Evolutionary conservation across 2,329 filamentous ascomycete genomes (phyloP).

Genomic region (Aspergillus sp.): DNA sequence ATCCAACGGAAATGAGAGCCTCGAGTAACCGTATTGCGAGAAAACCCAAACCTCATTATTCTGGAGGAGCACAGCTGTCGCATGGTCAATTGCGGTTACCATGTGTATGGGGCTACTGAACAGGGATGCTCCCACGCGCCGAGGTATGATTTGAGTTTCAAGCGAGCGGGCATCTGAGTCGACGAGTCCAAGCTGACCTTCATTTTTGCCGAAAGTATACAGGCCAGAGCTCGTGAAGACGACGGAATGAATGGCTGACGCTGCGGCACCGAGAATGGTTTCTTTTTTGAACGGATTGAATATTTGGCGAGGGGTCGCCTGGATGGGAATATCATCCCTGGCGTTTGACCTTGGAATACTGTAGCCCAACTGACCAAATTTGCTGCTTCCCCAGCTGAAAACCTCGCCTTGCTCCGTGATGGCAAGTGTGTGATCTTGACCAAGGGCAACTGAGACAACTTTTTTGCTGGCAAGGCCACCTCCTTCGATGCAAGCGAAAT

Average conservation of each 20-base stretch:
- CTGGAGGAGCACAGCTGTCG: conserved; percentile 74
- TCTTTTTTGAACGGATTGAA: conserved; percentile 90
- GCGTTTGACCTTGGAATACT: conserved; percentile 53
- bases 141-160: conserved; percentile 69
- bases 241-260: conserved; percentile 84
- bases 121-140: conserved; percentile 79
- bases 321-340: conserved; percentile 75
- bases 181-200: conserved; percentile 85
- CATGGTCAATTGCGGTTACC: conserved; percentile 81
- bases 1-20: conserved; percentile 72
- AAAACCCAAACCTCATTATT: conserved; percentile 90
- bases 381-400: conserved; percentile 90
- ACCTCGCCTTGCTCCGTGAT: conserved; percentile 79
- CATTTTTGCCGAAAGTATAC: conserved; percentile 92
- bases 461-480: conserved; percentile 64
- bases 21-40: conserved; percentile 91
- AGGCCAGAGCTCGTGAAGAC: conserved; percentile 72
- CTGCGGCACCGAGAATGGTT: conserved; percentile 67
- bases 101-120: conserved; percentile 63
- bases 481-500: conserved; percentile 70
- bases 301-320: conserved; percentile 72
- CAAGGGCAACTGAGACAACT: conserved; percentile 68
- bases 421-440: conserved; percentile 84
- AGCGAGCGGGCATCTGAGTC: conserved; percentile 90
- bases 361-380: conserved; percentile 78